Conservation (phyloP, 1,284 basidiomycete genomes). For the Puccinia sorghi region DNA sequence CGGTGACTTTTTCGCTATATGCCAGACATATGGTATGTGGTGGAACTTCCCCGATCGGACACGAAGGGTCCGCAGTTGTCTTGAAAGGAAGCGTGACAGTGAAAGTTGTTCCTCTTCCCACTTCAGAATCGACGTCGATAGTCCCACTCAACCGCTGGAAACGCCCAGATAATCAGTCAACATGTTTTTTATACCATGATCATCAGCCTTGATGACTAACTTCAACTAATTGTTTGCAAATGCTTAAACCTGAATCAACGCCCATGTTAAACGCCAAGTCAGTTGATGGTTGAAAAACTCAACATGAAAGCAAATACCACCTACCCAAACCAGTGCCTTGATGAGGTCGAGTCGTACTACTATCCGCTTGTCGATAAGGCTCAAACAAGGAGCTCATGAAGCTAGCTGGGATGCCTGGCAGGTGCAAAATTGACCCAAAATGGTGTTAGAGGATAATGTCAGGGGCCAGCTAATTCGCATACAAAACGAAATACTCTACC, state of each 20-base stretch:
- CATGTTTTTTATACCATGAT: not conserved
- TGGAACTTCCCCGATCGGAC: not conserved
- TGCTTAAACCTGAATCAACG: constrained; percentile 35
- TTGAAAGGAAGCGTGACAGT: constrained; percentile 23
- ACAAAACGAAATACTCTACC: constrained; percentile 19
- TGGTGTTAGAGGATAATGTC: not conserved
- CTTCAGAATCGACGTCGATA: constrained; percentile 39
- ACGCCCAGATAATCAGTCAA: not conserved
- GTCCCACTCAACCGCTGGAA: constrained; percentile 27
- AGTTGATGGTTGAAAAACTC: not conserved
- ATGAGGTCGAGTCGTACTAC: constrained; percentile 52
- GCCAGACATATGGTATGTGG: constrained; percentile 33
- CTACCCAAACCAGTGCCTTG: constrained; percentile 52
- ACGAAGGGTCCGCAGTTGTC: not conserved
- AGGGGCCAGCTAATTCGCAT: not conserved
- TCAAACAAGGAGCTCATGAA: constrained; percentile 51
- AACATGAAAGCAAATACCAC: not conserved
- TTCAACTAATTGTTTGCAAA: constrained; percentile 48
- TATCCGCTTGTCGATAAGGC: constrained; percentile 53
- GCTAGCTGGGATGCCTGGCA: constrained; percentile 29
- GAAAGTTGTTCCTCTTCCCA: constrained; percentile 41
- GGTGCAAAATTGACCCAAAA: not conserved
- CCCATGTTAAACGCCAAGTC: not conserved
- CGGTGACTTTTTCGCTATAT: constrained; percentile 30
- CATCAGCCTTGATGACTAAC: not conserved